A percentile compares a stretch with the other conserved stretches of the same genome.
Conservation (phyloP, 805 yeast species). For the Yamadazyma philogaea region DNA sequence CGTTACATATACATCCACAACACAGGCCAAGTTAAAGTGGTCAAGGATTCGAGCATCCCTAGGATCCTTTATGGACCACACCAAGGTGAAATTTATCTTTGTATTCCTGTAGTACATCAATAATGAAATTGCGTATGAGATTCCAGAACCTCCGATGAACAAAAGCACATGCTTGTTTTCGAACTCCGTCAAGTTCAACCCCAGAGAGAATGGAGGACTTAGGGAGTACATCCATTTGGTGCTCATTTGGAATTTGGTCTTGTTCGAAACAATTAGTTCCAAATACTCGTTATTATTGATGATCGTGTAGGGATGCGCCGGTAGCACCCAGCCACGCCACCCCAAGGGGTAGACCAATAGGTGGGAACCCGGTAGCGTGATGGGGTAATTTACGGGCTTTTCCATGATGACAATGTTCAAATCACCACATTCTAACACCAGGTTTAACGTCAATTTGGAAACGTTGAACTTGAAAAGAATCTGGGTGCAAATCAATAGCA, state of each 20-base stretch:
- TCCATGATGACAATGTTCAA: constrained; percentile 7
- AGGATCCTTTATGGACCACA: constrained; percentile 11
- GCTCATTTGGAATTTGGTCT: constrained; percentile 5
- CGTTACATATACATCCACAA: constrained; percentile 4
- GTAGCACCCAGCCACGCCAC: constrained; percentile 4
- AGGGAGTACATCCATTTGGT: constrained; percentile 6
- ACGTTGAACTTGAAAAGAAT: constrained; percentile 28
- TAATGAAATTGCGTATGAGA: constrained; percentile 14
- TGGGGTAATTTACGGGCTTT: constrained; percentile 11
- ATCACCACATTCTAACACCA: constrained; percentile 5
- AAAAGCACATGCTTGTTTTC: constrained; percentile 4
- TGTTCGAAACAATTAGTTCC: constrained; percentile 10
- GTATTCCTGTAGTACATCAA: constrained; percentile 7
- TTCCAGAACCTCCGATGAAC: constrained; percentile 15
- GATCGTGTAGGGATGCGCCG: constrained; percentile 16
- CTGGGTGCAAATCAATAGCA: constrained; percentile 33
- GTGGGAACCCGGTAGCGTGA: constrained; percentile 13
- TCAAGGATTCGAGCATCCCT: constrained; percentile 9
- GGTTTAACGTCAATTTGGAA: neutral
- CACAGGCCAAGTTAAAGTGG: constrained; percentile 6
- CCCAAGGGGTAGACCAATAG: constrained; percentile 6
- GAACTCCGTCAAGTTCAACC: constrained; percentile 1
- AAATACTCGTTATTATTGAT: constrained; percentile 10
- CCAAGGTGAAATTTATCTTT: constrained; percentile 7
- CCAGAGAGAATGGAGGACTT: constrained; percentile 11